phyloP scores from a whole-genome alignment of 768 basidiomycete genomes.

The Termitomyces sp. region DNA sequence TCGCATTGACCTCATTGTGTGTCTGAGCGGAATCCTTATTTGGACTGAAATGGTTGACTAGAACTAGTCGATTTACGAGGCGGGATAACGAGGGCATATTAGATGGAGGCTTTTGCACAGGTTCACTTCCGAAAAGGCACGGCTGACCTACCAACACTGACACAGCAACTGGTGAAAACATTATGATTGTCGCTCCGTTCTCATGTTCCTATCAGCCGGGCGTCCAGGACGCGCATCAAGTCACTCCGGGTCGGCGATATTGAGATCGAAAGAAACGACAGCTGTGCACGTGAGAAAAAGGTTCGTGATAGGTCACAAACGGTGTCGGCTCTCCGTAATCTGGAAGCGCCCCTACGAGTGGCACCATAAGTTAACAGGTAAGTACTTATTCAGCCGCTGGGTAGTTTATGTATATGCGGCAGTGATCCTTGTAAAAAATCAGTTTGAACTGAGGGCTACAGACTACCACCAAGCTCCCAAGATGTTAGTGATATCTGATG shows the following conservation, averaged over 20 bases:
- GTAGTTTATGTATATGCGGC: not conserved
- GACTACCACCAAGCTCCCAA: too few relatives aligned
- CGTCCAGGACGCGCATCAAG: not conserved
- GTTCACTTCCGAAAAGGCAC: not conserved
- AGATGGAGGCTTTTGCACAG: not conserved
- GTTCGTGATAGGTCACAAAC: too few relatives aligned
- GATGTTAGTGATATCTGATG: not conserved
- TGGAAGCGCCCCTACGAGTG: too few relatives aligned
- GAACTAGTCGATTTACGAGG: constrained; percentile 4
- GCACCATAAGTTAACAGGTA: not conserved
- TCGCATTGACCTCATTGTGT: not conserved
- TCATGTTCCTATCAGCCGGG: not conserved
- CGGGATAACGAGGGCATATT: constrained; percentile 4
- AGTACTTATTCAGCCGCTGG: not conserved
- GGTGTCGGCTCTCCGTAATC: too few relatives aligned
- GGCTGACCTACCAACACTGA: not conserved
- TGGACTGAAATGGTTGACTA: not conserved
- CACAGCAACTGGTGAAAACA: not conserved
- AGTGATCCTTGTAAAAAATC: not conserved
- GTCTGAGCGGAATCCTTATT: not conserved
- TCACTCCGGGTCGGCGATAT: too few relatives aligned
- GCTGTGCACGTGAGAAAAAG: not conserved
- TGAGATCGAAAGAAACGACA: not conserved
- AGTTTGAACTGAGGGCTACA: not conserved
- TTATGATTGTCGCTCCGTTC: too few relatives aligned